Percentiles rank a stretch among this genome's conserved stretches.
These are phyloP conservation scores for Puccinia coronata DNA, from an alignment of 1,284 basidiomycete genomes.

Conservation along the genomic window DNA sequence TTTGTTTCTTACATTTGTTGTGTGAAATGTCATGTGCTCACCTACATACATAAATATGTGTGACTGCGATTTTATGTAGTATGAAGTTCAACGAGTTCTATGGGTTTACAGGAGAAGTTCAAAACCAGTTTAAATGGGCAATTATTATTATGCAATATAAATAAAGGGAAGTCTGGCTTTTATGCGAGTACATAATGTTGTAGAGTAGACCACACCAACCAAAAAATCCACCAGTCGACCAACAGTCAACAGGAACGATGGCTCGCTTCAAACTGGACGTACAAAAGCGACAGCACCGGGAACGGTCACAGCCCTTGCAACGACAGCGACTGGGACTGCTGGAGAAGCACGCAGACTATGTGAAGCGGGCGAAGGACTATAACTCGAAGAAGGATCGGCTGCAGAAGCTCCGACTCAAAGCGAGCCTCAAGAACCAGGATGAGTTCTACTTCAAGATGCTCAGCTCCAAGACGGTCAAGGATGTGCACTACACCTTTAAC, in stretches of 20 bases:
- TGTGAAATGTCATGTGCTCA: no score
- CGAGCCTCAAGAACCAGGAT: conserved; percentile 89
- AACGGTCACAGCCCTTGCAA: conserved; percentile 84
- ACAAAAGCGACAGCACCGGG: conserved; percentile 89
- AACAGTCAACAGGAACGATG: conserved; percentile 65
- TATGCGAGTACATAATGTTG: no score
- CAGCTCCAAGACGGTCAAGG: conserved; percentile 76
- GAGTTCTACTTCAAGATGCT: conserved; percentile 99
- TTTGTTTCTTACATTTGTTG: no score
- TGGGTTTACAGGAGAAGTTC: no score
- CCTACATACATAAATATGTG: no score
- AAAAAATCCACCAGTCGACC: background rate
- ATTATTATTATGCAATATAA: no score
- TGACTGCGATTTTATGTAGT: no score
- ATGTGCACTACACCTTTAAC: conserved; percentile 75
- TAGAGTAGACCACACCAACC: no score
- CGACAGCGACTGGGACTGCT: conserved; percentile 81
- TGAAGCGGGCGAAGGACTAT: conserved; percentile 91
- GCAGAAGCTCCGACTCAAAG: conserved; percentile 81
- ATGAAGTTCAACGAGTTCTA: no score
- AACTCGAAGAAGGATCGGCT: conserved; percentile 90
- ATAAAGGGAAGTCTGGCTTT: no score
- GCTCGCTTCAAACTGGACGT: conserved; percentile 59
- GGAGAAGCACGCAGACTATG: conserved; percentile 98
- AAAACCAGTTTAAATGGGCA: no score